phyloP scores from a whole-genome alignment of 352 stramenopile species.

The Phytophthora foliorum region DNA sequence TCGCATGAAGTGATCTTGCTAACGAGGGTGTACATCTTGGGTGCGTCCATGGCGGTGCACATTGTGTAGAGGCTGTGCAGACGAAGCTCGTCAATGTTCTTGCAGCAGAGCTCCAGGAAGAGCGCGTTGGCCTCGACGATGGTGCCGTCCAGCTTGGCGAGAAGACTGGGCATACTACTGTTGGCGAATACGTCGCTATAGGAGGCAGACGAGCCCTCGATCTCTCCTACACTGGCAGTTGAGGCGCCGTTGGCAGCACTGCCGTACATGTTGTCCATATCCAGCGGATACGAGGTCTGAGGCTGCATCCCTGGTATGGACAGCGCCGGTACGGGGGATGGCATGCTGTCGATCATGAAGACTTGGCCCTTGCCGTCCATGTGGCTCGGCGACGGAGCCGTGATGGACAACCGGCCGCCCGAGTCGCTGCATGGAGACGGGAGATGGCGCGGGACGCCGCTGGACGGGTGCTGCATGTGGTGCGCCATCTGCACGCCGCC shows the following conservation, averaged over 20 bases:
- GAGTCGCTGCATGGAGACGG: constrained; percentile 45
- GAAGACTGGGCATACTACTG: constrained; percentile 81
- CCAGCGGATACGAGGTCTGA: constrained; percentile 63
- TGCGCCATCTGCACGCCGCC: constrained; percentile 30
- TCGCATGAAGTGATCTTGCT: constrained; percentile 82
- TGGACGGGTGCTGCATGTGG: constrained; percentile 40
- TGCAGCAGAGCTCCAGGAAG: constrained; percentile 83
- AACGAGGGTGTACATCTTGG: constrained; percentile 87
- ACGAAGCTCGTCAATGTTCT: constrained; percentile 82
- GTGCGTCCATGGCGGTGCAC: constrained; percentile 76
- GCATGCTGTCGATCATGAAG: constrained; percentile 86
- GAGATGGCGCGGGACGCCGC: constrained; percentile 35
- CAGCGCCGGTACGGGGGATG: constrained; percentile 73
- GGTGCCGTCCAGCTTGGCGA: constrained; percentile 82
- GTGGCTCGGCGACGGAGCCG: constrained; percentile 50
- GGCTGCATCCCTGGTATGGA: constrained; percentile 71
- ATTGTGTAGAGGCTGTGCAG: constrained; percentile 86
- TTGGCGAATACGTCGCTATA: constrained; percentile 82
- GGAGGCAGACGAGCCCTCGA: constrained; percentile 74
- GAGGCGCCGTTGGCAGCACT: constrained; percentile 23
- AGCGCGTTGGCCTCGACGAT: constrained; percentile 84
- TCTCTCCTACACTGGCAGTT: constrained; percentile 42
- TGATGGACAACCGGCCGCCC: constrained; percentile 55
- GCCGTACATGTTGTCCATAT: constrained; percentile 61
- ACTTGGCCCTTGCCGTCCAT: constrained; percentile 50